Evolutionary conservation across 148 eudicot genomes (phyloP), one percentile per base, ranked within the genome.

Genomic region (Rhododendron mucronatum): DNA sequence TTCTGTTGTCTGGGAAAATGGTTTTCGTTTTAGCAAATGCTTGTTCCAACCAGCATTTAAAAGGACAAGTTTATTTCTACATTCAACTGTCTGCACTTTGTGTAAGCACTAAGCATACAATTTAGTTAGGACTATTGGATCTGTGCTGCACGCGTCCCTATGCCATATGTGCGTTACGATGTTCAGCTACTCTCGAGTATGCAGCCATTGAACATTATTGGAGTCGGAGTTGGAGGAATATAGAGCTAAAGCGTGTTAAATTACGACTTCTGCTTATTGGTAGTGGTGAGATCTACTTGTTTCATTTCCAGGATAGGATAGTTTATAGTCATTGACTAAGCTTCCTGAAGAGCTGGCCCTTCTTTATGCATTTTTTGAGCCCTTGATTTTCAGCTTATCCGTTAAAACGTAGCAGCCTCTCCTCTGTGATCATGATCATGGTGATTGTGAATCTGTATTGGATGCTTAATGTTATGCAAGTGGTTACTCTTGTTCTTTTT

Each of bases 301-400:
- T 14, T 15, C 63, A 28, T 16, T 33, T 51, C 39, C 53, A 47
- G 48, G 26, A n/a, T 48, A 78, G 33, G 33, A 48, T 78, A n/a
- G 82, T 45, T n/a, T 78, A 44, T 53, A n/a, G 57, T 26, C 33
- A 3, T 30, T 28, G 3, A 80, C 41, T 53, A 28, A n/a, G 5
- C 83, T 80, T 51, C 65, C 65, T 80, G 44, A 80, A 51, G 23
- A 15, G 83, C 44, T 80, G 83, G 41, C 83, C 44, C 65, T 80
- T 53, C 65, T 51, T 80, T 18, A n/a, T 53, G 35, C 18, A 15
- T 35, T 80, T 55, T 80, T 51, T 80, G n/a, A 33, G 83, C 14
- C 65, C 37, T 51, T 30, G 83, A 15, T 51, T 80, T 50, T 53
- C 65, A 26, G 26, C 16, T 55, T 81, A 18, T 53, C 69, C 23